These are phyloP conservation scores for Xenosphaeropsis pyriputrescens DNA, from an alignment of 2,329 filamentous ascomycete species.

Conservation along the genomic window DNA sequence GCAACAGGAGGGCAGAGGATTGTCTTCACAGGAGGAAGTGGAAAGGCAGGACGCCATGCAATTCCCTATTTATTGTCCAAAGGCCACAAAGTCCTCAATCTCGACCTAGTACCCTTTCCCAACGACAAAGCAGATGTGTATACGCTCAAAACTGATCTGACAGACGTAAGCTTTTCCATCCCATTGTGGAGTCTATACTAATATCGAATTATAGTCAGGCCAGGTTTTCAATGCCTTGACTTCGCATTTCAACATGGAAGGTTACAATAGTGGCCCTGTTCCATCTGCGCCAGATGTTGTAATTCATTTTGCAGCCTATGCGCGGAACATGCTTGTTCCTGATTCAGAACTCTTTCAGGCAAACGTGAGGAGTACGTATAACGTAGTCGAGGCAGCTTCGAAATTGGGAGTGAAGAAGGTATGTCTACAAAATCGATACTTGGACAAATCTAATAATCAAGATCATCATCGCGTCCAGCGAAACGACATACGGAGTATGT, in stretches of 20 bases:
- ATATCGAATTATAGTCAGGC: constrained; percentile 17
- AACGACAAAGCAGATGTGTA: constrained; percentile 26
- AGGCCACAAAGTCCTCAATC: constrained; percentile 36
- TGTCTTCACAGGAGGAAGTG: constrained; percentile 39
- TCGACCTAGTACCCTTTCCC: constrained; percentile 32
- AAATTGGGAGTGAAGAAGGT: constrained; percentile 36
- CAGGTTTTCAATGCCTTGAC: constrained; percentile 40
- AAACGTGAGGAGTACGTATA: constrained; percentile 40
- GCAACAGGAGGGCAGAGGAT: constrained; percentile 20
- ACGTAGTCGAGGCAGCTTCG: constrained; percentile 45
- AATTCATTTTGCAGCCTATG: constrained; percentile 44
- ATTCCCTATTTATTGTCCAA: constrained; percentile 33
- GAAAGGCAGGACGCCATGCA: constrained; percentile 38
- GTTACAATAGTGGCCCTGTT: constrained; percentile 19
- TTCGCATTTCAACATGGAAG: constrained; percentile 35
- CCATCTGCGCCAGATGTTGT: constrained; percentile 37
- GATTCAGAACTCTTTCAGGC: constrained; percentile 40
- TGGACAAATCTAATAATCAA: constrained; percentile 19
- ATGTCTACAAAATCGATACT: background rate
- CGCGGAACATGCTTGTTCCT: constrained; percentile 41
- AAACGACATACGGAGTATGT: constrained; percentile 46
- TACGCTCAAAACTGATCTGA: constrained; percentile 39
- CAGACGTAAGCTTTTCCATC: constrained; percentile 17
- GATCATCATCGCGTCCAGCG: constrained; percentile 42
- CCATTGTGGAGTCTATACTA: no score